These are phyloP conservation scores for Dioszegia crocea DNA, from an alignment of 768 basidiomycete genomes.

Conservation along the genomic window DNA sequence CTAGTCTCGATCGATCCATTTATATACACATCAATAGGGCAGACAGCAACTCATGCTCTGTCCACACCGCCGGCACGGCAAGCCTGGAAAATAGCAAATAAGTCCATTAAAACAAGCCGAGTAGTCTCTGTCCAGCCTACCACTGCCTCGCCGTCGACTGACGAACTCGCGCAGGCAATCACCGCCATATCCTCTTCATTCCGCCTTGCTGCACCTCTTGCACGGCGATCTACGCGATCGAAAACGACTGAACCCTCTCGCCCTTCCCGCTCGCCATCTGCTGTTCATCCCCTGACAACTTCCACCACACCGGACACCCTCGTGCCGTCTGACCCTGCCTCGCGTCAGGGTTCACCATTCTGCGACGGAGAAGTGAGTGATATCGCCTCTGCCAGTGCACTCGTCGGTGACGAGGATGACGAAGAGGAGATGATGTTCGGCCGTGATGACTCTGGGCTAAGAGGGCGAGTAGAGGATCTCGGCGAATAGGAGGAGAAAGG, in stretches of 20 bases:
- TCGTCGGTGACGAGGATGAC: neutral
- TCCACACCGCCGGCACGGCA: neutral
- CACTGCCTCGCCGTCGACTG: too few species aligned
- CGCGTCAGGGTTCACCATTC: neutral
- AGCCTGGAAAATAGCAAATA: neutral
- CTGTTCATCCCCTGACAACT: neutral
- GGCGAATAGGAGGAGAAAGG: slow-evolving; percentile 42
- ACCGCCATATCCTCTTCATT: neutral
- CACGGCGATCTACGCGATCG: neutral
- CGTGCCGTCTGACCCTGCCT: neutral
- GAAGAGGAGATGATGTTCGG: slow-evolving; percentile 13
- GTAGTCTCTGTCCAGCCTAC: slow-evolving; percentile 11
- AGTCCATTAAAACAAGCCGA: slow-evolving; percentile 4
- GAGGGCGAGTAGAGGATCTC: slow-evolving; percentile 39
- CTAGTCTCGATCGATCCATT: neutral
- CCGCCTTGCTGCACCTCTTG: neutral
- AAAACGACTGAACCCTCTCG: neutral
- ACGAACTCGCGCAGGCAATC: neutral
- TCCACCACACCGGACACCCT: slow-evolving; percentile 5
- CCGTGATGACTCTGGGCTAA: slow-evolving; percentile 10
- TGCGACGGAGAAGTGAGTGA: too few species aligned
- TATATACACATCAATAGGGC: too few species aligned
- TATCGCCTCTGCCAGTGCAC: too few species aligned
- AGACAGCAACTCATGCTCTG: neutral
- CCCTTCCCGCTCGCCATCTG: slow-evolving; percentile 1